Evolutionary conservation across 208 protist genomes (phyloP).

Genomic region (Crithidia bombi): DNA sequence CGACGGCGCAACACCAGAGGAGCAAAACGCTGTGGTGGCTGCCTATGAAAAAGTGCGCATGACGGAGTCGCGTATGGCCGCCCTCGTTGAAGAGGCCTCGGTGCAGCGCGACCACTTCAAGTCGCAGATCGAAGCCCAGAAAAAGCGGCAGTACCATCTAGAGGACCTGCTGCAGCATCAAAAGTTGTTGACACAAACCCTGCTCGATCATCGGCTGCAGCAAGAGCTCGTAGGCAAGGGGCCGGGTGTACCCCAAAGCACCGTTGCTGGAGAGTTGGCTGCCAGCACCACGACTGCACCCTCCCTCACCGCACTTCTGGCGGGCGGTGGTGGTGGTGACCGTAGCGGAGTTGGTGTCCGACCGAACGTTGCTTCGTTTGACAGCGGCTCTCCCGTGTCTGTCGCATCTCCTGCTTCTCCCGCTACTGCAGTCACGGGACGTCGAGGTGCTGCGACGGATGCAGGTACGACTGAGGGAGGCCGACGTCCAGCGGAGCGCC

Average conservation of each 20-base stretch:
- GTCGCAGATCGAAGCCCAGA: conserved; percentile 56
- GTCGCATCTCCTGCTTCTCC: background rate
- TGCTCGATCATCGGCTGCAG: conserved; percentile 35
- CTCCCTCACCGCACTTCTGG: background rate
- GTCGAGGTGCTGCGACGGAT: background rate
- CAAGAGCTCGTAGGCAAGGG: conserved; percentile 15
- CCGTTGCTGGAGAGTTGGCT: background rate
- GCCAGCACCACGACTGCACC: background rate
- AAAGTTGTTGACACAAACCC: conserved; percentile 61
- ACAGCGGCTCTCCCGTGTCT: background rate
- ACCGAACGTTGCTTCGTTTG: background rate
- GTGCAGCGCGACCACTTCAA: conserved; percentile 79
- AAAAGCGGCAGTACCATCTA: conserved; percentile 49
- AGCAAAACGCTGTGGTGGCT: conserved; percentile 50
- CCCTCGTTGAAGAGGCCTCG: conserved; percentile 71
- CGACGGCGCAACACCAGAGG: conserved; percentile 22
- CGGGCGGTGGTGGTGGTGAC: background rate
- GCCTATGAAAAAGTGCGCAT: conserved; percentile 72
- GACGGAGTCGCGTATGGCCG: conserved; percentile 74
- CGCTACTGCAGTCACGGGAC: background rate
- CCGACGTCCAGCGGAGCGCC: conserved; percentile 21
- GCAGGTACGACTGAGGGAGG: background rate
- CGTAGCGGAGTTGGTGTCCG: background rate
- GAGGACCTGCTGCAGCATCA: conserved; percentile 76
- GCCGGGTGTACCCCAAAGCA: background rate